These are phyloP conservation scores for Epicoccum sorghinum DNA, from an alignment of 2,329 filamentous ascomycete genomes.

Conservation along the genomic window DNA sequence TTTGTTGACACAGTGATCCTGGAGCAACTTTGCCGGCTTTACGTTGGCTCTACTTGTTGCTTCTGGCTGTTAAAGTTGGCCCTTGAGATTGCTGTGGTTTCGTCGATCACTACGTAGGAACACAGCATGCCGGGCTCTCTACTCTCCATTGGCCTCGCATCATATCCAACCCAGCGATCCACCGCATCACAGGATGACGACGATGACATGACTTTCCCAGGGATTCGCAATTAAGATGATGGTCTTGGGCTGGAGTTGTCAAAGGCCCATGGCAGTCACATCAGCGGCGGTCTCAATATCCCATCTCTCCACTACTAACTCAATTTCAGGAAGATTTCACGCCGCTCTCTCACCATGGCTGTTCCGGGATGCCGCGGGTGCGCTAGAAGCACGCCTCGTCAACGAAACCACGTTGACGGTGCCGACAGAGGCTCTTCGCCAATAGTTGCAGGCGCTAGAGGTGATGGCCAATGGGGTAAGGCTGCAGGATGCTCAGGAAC, in stretches of 20 bases:
- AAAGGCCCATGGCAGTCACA: conserved; percentile 20
- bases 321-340: conserved; percentile 23
- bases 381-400: conserved; percentile 38
- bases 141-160: conserved; percentile 28
- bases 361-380: conserved; percentile 37
- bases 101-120: conserved; percentile 27
- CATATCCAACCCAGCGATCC: conserved; percentile 2
- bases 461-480: conserved; percentile 33
- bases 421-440: conserved; percentile 22
- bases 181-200: conserved; percentile 10
- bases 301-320: conserved; percentile 24
- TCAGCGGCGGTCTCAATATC: conserved; percentile 23
- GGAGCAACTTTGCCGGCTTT: conserved; percentile 25
- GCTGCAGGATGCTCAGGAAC: conserved; percentile 44
- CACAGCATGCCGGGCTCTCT: conserved; percentile 28
- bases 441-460: conserved; percentile 23
- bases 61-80: conserved; percentile 22
- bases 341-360: conserved; percentile 29
- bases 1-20: conserved; percentile 13
- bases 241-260: conserved; percentile 8
- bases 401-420: conserved; percentile 38
- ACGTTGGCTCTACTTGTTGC: conserved; percentile 8
- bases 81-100: conserved; percentile 23
- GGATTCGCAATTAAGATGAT: conserved; percentile 9
- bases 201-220: conserved; percentile 21